These are phyloP conservation scores for Hypsizygus marmoreus DNA, from an alignment of 768 basidiomycete genomes.

Conservation along the genomic window DNA sequence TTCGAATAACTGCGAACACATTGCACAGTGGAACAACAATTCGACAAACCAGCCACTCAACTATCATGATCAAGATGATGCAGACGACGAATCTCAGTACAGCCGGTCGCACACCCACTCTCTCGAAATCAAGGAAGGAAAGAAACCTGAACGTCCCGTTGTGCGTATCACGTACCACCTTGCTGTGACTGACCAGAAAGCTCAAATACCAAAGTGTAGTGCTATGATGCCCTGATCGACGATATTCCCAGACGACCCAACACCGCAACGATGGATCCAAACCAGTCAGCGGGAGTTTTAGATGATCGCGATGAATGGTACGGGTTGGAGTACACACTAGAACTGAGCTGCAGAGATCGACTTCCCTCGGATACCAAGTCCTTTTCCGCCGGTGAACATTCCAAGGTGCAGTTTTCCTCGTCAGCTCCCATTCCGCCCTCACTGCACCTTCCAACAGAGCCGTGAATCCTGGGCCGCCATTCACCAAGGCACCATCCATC, in stretches of 20 bases:
- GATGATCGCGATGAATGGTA: conserved; percentile 41
- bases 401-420: no score
- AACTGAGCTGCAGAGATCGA: conserved; percentile 40
- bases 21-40: conserved; percentile 12
- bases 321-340: conserved; percentile 44
- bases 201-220: conserved; percentile 15
- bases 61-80: conserved; percentile 16
- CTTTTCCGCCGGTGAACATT: conserved; percentile 38
- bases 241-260: conserved; percentile 11
- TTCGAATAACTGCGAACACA: conserved; percentile 7
- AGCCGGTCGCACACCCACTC: conserved; percentile 21
- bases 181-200: neutral
- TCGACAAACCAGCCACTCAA: neutral
- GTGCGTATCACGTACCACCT: conserved; percentile 19
- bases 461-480: conserved; percentile 47
- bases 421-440: no score
- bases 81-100: conserved; percentile 7
- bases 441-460: conserved; percentile 31
- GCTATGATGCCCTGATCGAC: conserved; percentile 19
- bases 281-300: neutral
- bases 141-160: conserved; percentile 32
- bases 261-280: neutral
- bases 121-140: conserved; percentile 39
- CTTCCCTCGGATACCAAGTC: conserved; percentile 30
- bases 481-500: conserved; percentile 37